Percentiles rank a stretch among this genome's conserved stretches.
Evolutionary conservation across 257 asterid genomes (phyloP).

Genomic region (Prunella vulgaris): DNA sequence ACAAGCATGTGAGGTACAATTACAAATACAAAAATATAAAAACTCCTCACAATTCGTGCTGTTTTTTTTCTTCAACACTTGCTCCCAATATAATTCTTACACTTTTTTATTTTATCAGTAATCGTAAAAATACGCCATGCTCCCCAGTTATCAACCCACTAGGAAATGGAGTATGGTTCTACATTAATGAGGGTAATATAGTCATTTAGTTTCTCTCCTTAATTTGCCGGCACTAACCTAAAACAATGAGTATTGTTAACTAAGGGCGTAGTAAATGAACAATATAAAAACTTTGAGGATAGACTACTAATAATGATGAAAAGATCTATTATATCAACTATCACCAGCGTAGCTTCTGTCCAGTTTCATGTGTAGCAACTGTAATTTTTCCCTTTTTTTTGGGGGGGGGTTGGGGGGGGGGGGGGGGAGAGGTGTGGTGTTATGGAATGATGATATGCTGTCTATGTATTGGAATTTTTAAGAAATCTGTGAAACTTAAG

Average conservation of each 20-base stretch:
- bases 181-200: background rate
- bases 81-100: background rate
- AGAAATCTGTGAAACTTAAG: background rate
- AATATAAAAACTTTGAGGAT: background rate
- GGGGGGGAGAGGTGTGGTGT: too few species aligned
- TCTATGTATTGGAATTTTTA: background rate
- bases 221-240: background rate
- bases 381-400: background rate
- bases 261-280: background rate
- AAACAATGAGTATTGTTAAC: background rate
- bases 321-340: background rate
- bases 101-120: background rate
- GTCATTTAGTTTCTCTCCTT: background rate
- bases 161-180: background rate
- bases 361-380: constrained; percentile 10
- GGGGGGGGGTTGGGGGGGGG: too few species aligned
- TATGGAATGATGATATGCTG: background rate
- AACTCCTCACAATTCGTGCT: background rate
- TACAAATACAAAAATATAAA: background rate
- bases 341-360: background rate
- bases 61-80: background rate
- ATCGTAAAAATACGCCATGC: background rate
- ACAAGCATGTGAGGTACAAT: background rate
- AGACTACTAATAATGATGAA: background rate
- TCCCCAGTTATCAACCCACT: background rate